Percentiles rank a stretch among this genome's conserved stretches.
Conservation (phyloP, 306 rosid genomes). For the Prunus mume region DNA sequence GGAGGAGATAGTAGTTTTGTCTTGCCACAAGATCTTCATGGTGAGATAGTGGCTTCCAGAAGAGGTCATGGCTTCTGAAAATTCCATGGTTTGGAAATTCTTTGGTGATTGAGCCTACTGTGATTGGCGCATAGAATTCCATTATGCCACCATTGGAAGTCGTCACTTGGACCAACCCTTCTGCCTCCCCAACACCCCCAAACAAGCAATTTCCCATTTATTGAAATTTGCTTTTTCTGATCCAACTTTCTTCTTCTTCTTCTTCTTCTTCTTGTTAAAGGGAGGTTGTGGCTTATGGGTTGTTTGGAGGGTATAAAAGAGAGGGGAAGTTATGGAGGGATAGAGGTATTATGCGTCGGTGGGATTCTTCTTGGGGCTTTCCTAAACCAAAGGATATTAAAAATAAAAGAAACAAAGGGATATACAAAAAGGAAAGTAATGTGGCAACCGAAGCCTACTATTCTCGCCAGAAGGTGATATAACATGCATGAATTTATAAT, state of each 20-base stretch:
- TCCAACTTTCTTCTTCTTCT: not conserved
- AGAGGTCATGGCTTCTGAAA: constrained; percentile 70
- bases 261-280: not conserved
- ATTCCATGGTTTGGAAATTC: constrained; percentile 72
- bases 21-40: constrained; percentile 58
- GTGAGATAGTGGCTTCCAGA: constrained; percentile 65
- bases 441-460: constrained; percentile 9
- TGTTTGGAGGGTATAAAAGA: constrained; percentile 5
- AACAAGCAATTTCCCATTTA: constrained; percentile 73
- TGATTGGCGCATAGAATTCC: constrained; percentile 65
- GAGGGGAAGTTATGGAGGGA: constrained; percentile 4
- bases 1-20: constrained; percentile 61
- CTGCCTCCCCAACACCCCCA: constrained; percentile 47
- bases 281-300: not conserved
- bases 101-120: constrained; percentile 52
- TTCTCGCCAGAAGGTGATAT: not conserved
- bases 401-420: not conserved
- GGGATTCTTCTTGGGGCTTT: constrained; percentile 41
- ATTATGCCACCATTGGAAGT: constrained; percentile 80
- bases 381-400: not conserved
- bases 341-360: constrained; percentile 28
- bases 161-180: constrained; percentile 46
- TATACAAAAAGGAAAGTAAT: not conserved
- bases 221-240: not conserved
- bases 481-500: not conserved